Base-by-base conservation (phyloP, 495 filamentous ascomycete species). In the Xylaria longipes region DNA sequence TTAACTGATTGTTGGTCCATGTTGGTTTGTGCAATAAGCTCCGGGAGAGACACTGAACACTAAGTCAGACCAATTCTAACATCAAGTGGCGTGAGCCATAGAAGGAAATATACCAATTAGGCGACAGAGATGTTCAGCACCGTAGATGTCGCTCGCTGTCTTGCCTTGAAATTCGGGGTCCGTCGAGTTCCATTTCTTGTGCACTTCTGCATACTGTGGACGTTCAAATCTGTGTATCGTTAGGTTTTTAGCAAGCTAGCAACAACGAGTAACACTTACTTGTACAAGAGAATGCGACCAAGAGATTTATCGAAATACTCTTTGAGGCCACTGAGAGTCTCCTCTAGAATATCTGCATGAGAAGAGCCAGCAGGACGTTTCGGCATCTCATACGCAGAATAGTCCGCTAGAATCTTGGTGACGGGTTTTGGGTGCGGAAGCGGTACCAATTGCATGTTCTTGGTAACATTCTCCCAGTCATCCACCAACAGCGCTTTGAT, bases 401-500 rank as follows among this genome's bases (percentile, higher is more conserved):
- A 99, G 70, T 93, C 91, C 43, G 93, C 85, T 7, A 99, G 82
- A 71, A 99, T 95, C 68, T 89, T 80, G 69, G 88, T 87, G 65
- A 95, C 93, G 2, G 93, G 90, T 62, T 89, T 86, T 29, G 86
- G 83, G n/a, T 92, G 88, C 0, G 96, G 96, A 12, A 99, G 85
- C 0, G 90, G 89, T 20, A 97, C 93, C 3, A 98, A 89, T 75
- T 93, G 91, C 72, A 91, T 88, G 76, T 95, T 94, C 85, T 98
- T 98, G 61, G 96, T 99, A 62, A 98, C 89, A 74, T 97, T 97
- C 81, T 99, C 96, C 96, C 96, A 99, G 82, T 99, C 96, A 76
- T 99, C 96, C 48, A 99, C 96, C 4, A 99, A 90, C 56, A 96
- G 83, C 22, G 91, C 90, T 82, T 98, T 98, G 62, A 99, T 82